Evolutionary conservation across 306 rosid genomes (phyloP).

Genomic region (Fragaria vesca): DNA sequence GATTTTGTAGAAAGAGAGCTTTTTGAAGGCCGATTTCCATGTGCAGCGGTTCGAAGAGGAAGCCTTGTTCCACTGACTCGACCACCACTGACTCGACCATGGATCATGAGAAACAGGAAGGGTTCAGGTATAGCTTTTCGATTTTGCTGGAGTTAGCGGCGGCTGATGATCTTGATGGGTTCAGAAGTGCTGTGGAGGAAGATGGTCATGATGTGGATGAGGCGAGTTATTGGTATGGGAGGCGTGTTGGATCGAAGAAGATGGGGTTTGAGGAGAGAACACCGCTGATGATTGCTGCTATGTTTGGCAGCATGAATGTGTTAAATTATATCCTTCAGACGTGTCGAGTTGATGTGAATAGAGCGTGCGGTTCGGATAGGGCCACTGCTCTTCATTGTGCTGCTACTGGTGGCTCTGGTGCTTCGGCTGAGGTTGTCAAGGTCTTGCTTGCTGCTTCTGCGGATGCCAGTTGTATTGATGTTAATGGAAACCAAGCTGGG

Average conservation of each 20-base stretch:
- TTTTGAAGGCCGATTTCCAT: slow-evolving; percentile 34
- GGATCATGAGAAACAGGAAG: slow-evolving; percentile 49
- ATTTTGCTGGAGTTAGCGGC: slow-evolving; percentile 66
- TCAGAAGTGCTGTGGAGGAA: slow-evolving; percentile 61
- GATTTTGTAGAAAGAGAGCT: slow-evolving; percentile 20
- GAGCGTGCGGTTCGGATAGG: slow-evolving; percentile 54
- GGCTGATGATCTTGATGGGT: slow-evolving; percentile 48
- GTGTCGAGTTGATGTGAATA: slow-evolving; percentile 60
- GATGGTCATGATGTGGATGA: slow-evolving; percentile 52
- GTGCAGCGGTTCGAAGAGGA: slow-evolving; percentile 67
- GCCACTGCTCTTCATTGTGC: slow-evolving; percentile 88
- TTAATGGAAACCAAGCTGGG: slow-evolving; percentile 46
- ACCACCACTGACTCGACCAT: slow-evolving; percentile 42
- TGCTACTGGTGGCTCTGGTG: slow-evolving; percentile 59
- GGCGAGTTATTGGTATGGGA: slow-evolving; percentile 75
- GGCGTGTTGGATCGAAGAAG: slow-evolving; percentile 62
- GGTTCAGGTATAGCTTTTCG: slow-evolving; percentile 29
- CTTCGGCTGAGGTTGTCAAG: slow-evolving; percentile 57
- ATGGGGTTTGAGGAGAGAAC: slow-evolving; percentile 68
- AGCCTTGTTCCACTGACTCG: slow-evolving; percentile 46
- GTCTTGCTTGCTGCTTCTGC: slow-evolving; percentile 69
- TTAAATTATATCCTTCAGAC: slow-evolving; percentile 50
- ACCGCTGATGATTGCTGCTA: slow-evolving; percentile 80
- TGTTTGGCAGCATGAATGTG: slow-evolving; percentile 72
- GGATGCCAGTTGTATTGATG: slow-evolving; percentile 47